Percentiles rank a stretch among this genome's conserved stretches.
phyloP scores from a whole-genome alignment of 768 basidiomycete species.

The Leccinum disarticulatum region DNA sequence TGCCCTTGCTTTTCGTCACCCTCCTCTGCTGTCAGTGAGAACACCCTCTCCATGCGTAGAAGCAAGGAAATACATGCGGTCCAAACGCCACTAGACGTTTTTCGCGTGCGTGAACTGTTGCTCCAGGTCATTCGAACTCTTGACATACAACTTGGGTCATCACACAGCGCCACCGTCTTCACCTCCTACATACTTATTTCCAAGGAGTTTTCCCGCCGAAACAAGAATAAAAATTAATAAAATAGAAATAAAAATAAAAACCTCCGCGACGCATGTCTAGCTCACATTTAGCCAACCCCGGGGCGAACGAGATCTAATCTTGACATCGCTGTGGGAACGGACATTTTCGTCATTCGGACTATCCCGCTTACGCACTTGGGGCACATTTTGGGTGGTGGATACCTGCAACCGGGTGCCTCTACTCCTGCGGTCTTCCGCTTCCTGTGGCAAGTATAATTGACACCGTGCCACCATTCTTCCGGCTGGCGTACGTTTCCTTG shows the following conservation, averaged over 20 bases:
- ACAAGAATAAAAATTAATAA: neutral
- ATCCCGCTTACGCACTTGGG: constrained; percentile 14
- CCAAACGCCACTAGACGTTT: constrained; percentile 30
- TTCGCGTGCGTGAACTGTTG: constrained; percentile 28
- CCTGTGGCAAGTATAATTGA: constrained; percentile 24
- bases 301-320: constrained; percentile 27
- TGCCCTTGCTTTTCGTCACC: neutral
- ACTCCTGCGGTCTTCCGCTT: constrained; percentile 30
- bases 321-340: constrained; percentile 21
- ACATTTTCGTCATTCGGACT: constrained; percentile 26
- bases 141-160: constrained; percentile 4
- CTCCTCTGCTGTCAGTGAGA: constrained; percentile 1
- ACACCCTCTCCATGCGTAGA: constrained; percentile 9
- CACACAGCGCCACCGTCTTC: constrained; percentile 4
- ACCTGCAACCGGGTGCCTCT: constrained; percentile 12
- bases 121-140: constrained; percentile 7
- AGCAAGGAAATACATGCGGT: constrained; percentile 16
- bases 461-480: constrained; percentile 17
- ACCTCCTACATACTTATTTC: neutral
- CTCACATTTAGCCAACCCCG: constrained; percentile 2
- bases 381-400: neutral
- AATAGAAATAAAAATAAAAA: neutral
- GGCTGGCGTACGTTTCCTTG: constrained; percentile 2
- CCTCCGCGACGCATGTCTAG: neutral
- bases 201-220: constrained; percentile 13